phyloP scores from a whole-genome alignment of 1,284 basidiomycete genomes.

The Cryptococcus sp. region DNA sequence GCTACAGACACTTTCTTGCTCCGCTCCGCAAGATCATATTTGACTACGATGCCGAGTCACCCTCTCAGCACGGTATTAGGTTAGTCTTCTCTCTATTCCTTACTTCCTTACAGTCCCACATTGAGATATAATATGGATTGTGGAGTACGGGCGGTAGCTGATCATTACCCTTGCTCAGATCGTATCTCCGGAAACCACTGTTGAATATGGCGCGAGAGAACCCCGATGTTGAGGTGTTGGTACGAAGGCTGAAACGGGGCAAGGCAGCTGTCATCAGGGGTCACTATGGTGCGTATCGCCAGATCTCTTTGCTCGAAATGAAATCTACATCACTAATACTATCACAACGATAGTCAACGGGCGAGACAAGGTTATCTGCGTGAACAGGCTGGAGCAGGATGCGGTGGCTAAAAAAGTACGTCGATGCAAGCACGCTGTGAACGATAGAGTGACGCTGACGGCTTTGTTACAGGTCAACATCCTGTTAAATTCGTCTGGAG shows the following conservation, averaged over 20 bases:
- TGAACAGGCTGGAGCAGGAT: conserved; percentile 50
- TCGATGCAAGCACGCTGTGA: too few species aligned
- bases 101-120: not conserved
- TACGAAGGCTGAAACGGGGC: conserved; percentile 48
- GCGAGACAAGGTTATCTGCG: conserved; percentile 56
- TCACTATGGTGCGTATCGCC: conserved; percentile 50
- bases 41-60: conserved; percentile 47
- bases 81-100: conserved; percentile 17
- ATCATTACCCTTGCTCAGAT: conserved; percentile 13
- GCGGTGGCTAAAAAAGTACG: conserved; percentile 52
- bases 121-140: not conserved
- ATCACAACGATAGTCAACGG: conserved; percentile 49
- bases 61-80: conserved; percentile 45
- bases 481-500: conserved; percentile 49
- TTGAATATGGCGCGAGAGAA: conserved; percentile 45
- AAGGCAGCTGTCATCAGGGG: conserved; percentile 53
- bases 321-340: not conserved
- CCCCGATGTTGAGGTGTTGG: conserved; percentile 54
- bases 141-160: not conserved
- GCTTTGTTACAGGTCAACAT: conserved; percentile 35
- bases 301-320: not conserved
- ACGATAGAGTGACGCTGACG: too few species aligned
- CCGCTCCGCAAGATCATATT: conserved; percentile 50
- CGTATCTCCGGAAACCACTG: conserved; percentile 35
- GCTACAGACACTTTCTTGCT: conserved; percentile 48